These are phyloP conservation scores for Acanthamoeba sp. DNA, from an alignment of 208 protist genomes.

Conservation along the genomic window DNA sequence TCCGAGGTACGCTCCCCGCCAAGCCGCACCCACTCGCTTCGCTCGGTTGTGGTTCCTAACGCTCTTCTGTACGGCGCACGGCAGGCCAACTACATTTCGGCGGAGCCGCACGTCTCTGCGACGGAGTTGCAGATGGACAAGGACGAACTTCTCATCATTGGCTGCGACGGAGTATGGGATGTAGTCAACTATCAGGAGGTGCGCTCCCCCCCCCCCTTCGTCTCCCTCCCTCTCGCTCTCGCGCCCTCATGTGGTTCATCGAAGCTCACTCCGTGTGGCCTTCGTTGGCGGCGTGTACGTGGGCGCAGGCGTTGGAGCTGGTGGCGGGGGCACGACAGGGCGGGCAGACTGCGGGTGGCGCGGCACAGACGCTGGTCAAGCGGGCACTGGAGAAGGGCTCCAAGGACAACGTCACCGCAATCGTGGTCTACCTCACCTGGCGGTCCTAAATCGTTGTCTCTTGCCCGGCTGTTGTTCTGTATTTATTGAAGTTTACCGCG, in stretches of 20 bases:
- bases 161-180: constrained; percentile 83
- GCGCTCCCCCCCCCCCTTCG: too few species aligned
- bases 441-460: background rate
- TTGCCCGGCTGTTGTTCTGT: too few species aligned
- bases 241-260: background rate
- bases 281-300: too few species aligned
- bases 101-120: background rate
- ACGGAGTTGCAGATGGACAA: background rate
- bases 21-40: too few species aligned
- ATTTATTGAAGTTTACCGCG: too few species aligned
- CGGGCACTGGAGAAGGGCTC: constrained; percentile 29
- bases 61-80: background rate
- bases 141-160: constrained; percentile 79
- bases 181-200: constrained; percentile 77
- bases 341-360: background rate
- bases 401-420: constrained; percentile 52
- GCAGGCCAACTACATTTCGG: background rate
- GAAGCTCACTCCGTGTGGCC: too few species aligned
- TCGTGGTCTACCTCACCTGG: constrained; percentile 43
- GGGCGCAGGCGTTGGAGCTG: background rate
- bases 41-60: too few species aligned
- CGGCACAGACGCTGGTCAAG: constrained; percentile 4
- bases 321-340: constrained; percentile 5
- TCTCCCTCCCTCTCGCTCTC: background rate
- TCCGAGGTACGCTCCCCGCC: constrained; percentile 28